Base-by-base conservation (phyloP, 805 yeast species). In the Candida arabinofermentans region DNA sequence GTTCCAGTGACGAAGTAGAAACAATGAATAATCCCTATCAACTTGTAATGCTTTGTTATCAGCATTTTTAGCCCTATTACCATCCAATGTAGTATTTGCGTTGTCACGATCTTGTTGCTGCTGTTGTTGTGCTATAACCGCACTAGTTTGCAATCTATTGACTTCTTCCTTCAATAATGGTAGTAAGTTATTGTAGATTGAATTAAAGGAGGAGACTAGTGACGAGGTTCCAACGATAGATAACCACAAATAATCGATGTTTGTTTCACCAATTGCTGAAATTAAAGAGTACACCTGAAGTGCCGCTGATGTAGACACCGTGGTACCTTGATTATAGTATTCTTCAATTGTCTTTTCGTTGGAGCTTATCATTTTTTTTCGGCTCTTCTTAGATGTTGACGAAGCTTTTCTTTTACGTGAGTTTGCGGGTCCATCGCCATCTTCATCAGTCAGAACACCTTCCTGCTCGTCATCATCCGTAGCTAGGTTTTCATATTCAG, bases 1-100 rank as follows among this genome's bases (percentile, higher is more conserved):
- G 9, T 95, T 84, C 87, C 98, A 90, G 61, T 91, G 97, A 36
- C 97, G 80, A 35, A 93, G 69, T 31, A 95, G 65, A 57, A 90
- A 93, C 34, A 93, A 67, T 44, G 88, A 80, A 62, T 86, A 93
- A 62, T 95, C 99, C 21, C 82, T 77, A 54, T 87, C 96, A 14
- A 87, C 68, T 19, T 74, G 71, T 22, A 93, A 69, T 38, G 62
- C 53, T 1, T 49, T 50, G 27, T 59, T 58, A 40, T 62, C 68
- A 5, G 67, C 63, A 34, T 54, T 64, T 39, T 55, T 54, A 10
- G 62, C 57, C 32, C 58, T 40, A 18, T 50, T 54, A 13, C 40
- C 43, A 31, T 46, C 55, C 13, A 55, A 27, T n/a, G 41, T 31
- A 8, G 41, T 8, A n/a, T 29, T 10, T n/a, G 27, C 17, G 3